Conservation (phyloP, 2,329 filamentous ascomycete species). For the Talaromyces piceae region DNA sequence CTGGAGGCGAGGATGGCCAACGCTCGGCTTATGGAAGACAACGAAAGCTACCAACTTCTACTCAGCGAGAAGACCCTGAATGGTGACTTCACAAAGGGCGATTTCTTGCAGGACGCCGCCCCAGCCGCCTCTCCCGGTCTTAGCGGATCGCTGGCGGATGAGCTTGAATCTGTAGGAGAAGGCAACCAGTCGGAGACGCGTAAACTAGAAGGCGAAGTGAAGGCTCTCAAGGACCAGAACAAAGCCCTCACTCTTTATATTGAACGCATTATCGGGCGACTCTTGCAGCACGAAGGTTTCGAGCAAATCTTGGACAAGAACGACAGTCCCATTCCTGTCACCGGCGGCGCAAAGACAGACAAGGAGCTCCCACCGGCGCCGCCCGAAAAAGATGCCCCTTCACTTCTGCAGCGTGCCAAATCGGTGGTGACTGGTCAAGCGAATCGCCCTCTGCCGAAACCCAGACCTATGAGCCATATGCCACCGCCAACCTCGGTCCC, state of each 20-base stretch:
- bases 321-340: slow-evolving; percentile 37
- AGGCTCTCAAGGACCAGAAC: slow-evolving; percentile 81
- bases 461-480: slow-evolving; percentile 40
- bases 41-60: slow-evolving; percentile 93
- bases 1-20: slow-evolving; percentile 94
- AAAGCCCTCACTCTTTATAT: slow-evolving; percentile 96
- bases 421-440: slow-evolving; percentile 46
- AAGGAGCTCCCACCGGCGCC: slow-evolving; percentile 81
- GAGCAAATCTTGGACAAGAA: slow-evolving; percentile 86
- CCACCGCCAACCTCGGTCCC: slow-evolving; percentile 27
- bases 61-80: slow-evolving; percentile 93
- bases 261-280: slow-evolving; percentile 95
- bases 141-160: slow-evolving; percentile 67
- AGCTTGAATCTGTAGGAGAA: slow-evolving; percentile 66
- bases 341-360: slow-evolving; percentile 48
- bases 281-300: slow-evolving; percentile 90
- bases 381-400: slow-evolving; percentile 44
- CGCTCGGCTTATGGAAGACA: slow-evolving; percentile 93
- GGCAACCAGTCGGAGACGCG: slow-evolving; percentile 53
- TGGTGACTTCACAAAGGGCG: slow-evolving; percentile 77
- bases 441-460: slow-evolving; percentile 33
- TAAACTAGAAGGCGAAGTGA: slow-evolving; percentile 72
- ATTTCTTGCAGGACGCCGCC: slow-evolving; percentile 59
- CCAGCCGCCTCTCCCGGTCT: slow-evolving; percentile 41
- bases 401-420: slow-evolving; percentile 53